Evolutionary conservation across 306 rosid genomes (phyloP), one percentile per base, ranked within the genome.

Genomic region (Rosa chinensis): DNA sequence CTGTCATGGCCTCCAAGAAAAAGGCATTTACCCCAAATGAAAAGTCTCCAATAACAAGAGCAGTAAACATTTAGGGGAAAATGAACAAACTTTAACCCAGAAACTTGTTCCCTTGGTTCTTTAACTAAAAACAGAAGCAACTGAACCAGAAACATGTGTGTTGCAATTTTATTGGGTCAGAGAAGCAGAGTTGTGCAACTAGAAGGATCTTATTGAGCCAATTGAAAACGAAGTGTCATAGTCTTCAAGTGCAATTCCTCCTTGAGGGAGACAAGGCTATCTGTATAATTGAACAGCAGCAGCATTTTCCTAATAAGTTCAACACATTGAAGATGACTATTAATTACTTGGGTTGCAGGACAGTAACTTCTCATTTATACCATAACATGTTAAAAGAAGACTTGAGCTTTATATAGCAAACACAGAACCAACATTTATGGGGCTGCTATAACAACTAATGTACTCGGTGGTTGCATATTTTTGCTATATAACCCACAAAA

Each of bases 151-250:
- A 64, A 1, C 2, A 16, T 35, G 42, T 35, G 42, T 18, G 14
- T 14, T 25, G 67, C 40, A 62, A 25, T 12, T 62, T 62, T 25
- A 35, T 64, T 64, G 70, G 44, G 44, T 7, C 44, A 64, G 23
- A 37, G 71, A 75, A 45, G 17, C 47, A 16, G 70, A 75, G 45
- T 25, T 39, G 11, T 9, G 70, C 61, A 75, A 10, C 58, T 75
- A 23, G 13, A 59, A 40, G 18, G 48, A 17, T 40, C 70, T 35
- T 6, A 3, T 56, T 10, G 14, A 64, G 9, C 39, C 20, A 11
- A 61, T 44, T 11, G 40, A 20, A 75, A 75, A 75, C 44, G 28
- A 61, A 59, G 37, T 2, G 23, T 58, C 37, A 59, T n/a, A 0
- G 23, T 5, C 3, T 74, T 21, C 42, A 40, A 42, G 42, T n/a